These are phyloP conservation scores for Nemania sp. DNA, from an alignment of 2,329 filamentous ascomycete genomes.

Conservation along the genomic window DNA sequence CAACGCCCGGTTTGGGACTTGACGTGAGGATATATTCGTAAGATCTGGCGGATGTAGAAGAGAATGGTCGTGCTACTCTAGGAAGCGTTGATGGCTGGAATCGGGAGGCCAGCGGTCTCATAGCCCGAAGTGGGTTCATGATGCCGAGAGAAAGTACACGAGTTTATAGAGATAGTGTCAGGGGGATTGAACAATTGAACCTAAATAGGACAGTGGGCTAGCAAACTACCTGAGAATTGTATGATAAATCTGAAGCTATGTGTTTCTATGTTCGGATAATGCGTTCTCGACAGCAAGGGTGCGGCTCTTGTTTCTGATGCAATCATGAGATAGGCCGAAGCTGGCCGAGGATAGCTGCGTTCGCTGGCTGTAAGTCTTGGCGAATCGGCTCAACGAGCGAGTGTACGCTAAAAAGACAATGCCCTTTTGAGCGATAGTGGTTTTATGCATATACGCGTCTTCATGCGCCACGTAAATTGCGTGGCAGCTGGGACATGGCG, in stretches of 20 bases:
- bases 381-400: neutral
- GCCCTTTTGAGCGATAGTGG: too few relatives aligned
- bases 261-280: neutral
- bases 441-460: too few relatives aligned
- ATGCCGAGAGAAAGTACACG: slow-evolving; percentile 15
- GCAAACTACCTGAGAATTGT: too few relatives aligned
- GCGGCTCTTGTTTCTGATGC: too few relatives aligned
- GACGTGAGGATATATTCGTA: slow-evolving; percentile 87
- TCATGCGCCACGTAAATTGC: slow-evolving; percentile 3
- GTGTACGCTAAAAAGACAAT: neutral
- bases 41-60: slow-evolving; percentile 47
- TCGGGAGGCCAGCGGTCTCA: slow-evolving; percentile 64
- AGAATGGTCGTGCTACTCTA: slow-evolving; percentile 56
- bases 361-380: slow-evolving; percentile 8
- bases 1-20: slow-evolving; percentile 84
- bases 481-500: neutral
- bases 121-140: slow-evolving; percentile 59
- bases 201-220: too few relatives aligned
- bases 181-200: neutral
- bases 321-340: slow-evolving; percentile 26
- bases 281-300: too few relatives aligned
- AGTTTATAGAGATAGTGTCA: neutral
- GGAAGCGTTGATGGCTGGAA: slow-evolving; percentile 63
- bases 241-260: slow-evolving; percentile 1
- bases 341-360: slow-evolving; percentile 29